Conservation (phyloP, 2,329 filamentous ascomycete species). For the Phialophora chinensis region DNA sequence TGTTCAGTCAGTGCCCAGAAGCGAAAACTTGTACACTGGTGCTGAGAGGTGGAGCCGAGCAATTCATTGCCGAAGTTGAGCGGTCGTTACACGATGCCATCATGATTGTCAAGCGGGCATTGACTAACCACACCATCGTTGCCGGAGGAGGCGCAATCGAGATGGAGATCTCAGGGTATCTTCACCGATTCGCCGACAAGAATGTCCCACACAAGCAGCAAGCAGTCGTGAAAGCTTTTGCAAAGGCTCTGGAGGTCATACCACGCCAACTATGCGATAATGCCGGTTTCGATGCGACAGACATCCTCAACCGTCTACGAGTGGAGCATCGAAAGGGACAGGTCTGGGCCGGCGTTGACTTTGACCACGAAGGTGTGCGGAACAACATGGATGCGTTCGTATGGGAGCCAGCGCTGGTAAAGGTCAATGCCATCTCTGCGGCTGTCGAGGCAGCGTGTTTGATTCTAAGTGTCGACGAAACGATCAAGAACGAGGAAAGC, state of each 20-base stretch:
- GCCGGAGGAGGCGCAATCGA: constrained; percentile 92
- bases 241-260: constrained; percentile 95
- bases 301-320: constrained; percentile 93
- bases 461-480: constrained; percentile 96
- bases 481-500: constrained; percentile 96
- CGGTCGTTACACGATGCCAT: constrained; percentile 97
- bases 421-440: constrained; percentile 95
- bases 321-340: constrained; percentile 95
- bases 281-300: constrained; percentile 95
- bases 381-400: constrained; percentile 97
- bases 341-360: constrained; percentile 95
- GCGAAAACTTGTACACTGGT: constrained; percentile 97
- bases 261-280: constrained; percentile 98
- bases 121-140: constrained; percentile 93
- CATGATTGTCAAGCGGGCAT: constrained; percentile 99
- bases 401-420: constrained; percentile 95
- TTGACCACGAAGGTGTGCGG: constrained; percentile 85
- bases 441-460: constrained; percentile 94
- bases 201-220: constrained; percentile 95
- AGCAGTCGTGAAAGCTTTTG: constrained; percentile 95
- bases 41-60: constrained; percentile 93
- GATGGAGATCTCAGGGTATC: constrained; percentile 95
- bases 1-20: constrained; percentile 94
- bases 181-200: constrained; percentile 90
- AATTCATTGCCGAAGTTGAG: constrained; percentile 99